Evolutionary conservation across 1,284 basidiomycete species (phyloP).

Genomic region (Moniliophthora roreri): DNA sequence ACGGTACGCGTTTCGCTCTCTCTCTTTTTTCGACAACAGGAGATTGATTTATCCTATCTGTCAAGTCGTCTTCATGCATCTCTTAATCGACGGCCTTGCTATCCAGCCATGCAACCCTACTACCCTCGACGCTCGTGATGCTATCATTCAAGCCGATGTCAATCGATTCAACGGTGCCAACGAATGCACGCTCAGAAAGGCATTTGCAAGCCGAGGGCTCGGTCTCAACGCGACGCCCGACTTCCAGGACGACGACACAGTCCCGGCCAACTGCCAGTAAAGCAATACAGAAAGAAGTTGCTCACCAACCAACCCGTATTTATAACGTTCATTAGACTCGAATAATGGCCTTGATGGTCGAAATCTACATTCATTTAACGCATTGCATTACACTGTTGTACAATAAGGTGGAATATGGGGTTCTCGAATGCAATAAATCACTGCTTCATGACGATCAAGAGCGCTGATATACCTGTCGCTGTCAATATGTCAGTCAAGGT

Average conservation of each 20-base stretch:
- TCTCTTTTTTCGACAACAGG: too few species aligned
- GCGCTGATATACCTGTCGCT: too few species aligned
- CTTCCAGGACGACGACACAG: constrained; percentile 3
- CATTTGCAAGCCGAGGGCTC: constrained; percentile 50
- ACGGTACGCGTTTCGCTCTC: too few species aligned
- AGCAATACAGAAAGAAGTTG: background rate
- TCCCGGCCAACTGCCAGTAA: constrained; percentile 1
- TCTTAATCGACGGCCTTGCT: constrained; percentile 47
- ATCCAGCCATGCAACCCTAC: constrained; percentile 55
- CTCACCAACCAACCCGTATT: background rate
- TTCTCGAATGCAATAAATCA: too few species aligned
- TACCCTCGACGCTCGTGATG: constrained; percentile 38
- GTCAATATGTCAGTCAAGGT: too few species aligned
- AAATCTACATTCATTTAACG: too few species aligned
- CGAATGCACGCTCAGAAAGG: constrained; percentile 43
- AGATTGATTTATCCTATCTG: too few species aligned
- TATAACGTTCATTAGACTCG: too few species aligned
- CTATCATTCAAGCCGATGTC: constrained; percentile 53
- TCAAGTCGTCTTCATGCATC: constrained; percentile 46
- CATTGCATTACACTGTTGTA: too few species aligned
- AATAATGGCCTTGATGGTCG: too few species aligned
- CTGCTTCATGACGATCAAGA: too few species aligned
- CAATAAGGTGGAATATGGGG: too few species aligned
- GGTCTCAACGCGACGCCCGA: constrained; percentile 39
- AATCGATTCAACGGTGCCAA: constrained; percentile 51